A percentile compares a stretch with the other conserved stretches of the same genome.
Evolutionary conservation across 2,329 filamentous ascomycete species (phyloP).

Genomic region (Thermothelomyces thermophilus): DNA sequence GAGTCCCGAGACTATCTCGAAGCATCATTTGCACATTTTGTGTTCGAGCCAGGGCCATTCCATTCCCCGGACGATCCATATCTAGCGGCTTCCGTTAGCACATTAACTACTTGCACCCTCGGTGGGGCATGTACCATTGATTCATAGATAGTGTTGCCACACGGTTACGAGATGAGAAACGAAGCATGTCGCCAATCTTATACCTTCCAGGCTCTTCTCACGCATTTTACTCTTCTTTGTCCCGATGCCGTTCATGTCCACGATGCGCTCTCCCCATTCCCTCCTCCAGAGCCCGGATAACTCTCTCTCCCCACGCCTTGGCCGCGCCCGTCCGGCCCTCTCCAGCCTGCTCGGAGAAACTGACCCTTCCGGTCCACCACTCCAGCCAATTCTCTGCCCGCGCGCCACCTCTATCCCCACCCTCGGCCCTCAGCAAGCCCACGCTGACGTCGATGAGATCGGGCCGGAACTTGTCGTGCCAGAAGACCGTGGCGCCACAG

Average conservation of each 20-base stretch:
- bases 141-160: neutral
- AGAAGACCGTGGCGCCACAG: conserved; percentile 62
- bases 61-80: neutral
- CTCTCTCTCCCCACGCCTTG: conserved; percentile 24
- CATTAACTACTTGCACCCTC: neutral
- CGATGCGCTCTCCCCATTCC: neutral
- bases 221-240: neutral
- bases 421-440: conserved; percentile 40
- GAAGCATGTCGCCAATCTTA: neutral
- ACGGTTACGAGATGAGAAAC: neutral
- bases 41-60: neutral
- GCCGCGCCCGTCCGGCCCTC: conserved; percentile 27
- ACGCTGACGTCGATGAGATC: conserved; percentile 58
- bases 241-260: neutral
- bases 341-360: conserved; percentile 50
- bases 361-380: conserved; percentile 54
- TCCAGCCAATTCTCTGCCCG: conserved; percentile 53
- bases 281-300: conserved; percentile 24
- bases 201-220: neutral
- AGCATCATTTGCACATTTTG: neutral
- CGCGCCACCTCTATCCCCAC: conserved; percentile 36
- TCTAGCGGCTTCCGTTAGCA: neutral
- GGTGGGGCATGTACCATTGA: neutral
- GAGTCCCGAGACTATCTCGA: neutral
- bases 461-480: conserved; percentile 47